A percentile compares a stretch with the other conserved stretches of the same genome.
phyloP scores from a whole-genome alignment of 2,329 filamentous ascomycete genomes.

The Diaporthe destruens region DNA sequence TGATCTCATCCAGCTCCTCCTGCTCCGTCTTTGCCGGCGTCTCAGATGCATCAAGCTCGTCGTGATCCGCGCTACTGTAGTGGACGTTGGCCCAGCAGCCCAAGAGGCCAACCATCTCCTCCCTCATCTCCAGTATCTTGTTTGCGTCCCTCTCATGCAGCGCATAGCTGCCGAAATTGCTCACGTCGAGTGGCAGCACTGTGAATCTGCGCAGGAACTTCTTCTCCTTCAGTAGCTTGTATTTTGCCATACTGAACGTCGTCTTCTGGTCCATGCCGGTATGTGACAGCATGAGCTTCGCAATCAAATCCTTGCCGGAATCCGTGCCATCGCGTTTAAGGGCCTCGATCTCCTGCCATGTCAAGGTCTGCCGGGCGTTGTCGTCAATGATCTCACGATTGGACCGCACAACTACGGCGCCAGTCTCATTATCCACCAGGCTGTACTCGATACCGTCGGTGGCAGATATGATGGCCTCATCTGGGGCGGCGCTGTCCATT shows the following conservation, averaged over 20 bases:
- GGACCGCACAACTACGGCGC: slow-evolving; percentile 65
- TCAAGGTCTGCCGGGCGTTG: slow-evolving; percentile 79
- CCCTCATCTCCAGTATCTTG: slow-evolving; percentile 87
- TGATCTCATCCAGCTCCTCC: slow-evolving; percentile 45
- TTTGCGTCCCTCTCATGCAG: slow-evolving; percentile 82
- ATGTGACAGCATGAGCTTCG: slow-evolving; percentile 92
- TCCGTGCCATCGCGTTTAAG: slow-evolving; percentile 79
- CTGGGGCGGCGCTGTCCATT: slow-evolving; percentile 54
- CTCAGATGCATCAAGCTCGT: slow-evolving; percentile 20
- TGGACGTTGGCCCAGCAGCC: slow-evolving; percentile 94
- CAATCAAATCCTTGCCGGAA: slow-evolving; percentile 89
- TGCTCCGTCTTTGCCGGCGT: slow-evolving; percentile 45
- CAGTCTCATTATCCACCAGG: slow-evolving; percentile 59
- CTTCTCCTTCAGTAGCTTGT: slow-evolving; percentile 91
- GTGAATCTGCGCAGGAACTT: slow-evolving; percentile 94
- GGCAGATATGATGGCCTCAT: slow-evolving; percentile 56
- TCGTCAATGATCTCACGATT: slow-evolving; percentile 72
- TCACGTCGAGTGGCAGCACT: slow-evolving; percentile 84
- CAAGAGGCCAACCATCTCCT: slow-evolving; percentile 84
- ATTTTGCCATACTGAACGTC: slow-evolving; percentile 92
- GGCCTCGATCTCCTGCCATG: slow-evolving; percentile 80
- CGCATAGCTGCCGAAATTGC: slow-evolving; percentile 80
- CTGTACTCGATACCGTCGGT: slow-evolving; percentile 59
- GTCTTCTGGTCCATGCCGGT: slow-evolving; percentile 94
- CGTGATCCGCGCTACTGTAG: slow-evolving; percentile 64